A percentile compares a stretch with the other conserved stretches of the same genome.
Conservation (phyloP, 108 stramenopile genomes). For the Discostella stelligeroides region DNA sequence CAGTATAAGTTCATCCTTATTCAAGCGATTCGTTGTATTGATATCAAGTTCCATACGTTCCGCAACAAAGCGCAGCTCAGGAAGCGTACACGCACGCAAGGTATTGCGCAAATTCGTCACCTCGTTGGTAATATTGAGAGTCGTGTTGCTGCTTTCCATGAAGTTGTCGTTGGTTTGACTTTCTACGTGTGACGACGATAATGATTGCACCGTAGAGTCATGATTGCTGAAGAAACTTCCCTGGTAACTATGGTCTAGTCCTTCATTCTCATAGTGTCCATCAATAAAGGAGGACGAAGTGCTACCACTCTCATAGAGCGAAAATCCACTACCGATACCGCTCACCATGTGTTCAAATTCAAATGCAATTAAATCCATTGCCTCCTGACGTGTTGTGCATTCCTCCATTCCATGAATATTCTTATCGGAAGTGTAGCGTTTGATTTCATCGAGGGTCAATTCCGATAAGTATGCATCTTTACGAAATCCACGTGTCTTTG, state of each 20-base stretch:
- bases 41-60: slow-evolving; percentile 37
- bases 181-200: too few species aligned
- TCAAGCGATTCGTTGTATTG: not conserved
- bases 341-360: slow-evolving; percentile 43
- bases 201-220: too few species aligned
- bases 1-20: slow-evolving; percentile 23
- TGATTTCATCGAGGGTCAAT: slow-evolving; percentile 25
- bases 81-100: slow-evolving; percentile 30
- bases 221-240: too few species aligned
- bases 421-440: slow-evolving; percentile 17
- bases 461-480: slow-evolving; percentile 34
- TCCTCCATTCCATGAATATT: slow-evolving; percentile 20
- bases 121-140: slow-evolving; percentile 7
- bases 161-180: not conserved
- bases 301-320: not conserved
- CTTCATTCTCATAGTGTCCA: not conserved
- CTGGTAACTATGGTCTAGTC: not conserved
- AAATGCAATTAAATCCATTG: slow-evolving; percentile 36
- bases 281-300: not conserved
- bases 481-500: slow-evolving; percentile 18
- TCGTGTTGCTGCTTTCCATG: not conserved
- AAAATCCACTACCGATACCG: not conserved
- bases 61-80: slow-evolving; percentile 37
- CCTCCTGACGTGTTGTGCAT: slow-evolving; percentile 24
- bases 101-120: slow-evolving; percentile 27